phyloP scores from a whole-genome alignment of 192 early-diverging fungal genomes.

The Entomortierella parvispora region DNA sequence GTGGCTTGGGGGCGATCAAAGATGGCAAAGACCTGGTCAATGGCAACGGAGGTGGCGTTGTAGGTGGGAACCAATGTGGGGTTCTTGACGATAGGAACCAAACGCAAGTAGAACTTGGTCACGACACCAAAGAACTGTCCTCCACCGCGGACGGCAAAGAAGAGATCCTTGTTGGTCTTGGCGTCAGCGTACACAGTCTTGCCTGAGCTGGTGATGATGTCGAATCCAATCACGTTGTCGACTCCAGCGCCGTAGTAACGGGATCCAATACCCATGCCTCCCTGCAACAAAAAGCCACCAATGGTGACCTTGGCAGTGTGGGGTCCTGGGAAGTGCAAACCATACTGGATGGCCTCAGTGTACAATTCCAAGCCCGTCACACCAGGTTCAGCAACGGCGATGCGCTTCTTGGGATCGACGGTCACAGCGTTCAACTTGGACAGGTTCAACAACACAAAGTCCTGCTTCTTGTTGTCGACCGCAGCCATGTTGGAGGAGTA shows the following conservation, averaged over 20 bases:
- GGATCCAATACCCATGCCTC: conserved; percentile 50
- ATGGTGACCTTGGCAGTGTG: conserved; percentile 39
- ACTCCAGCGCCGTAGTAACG: conserved; percentile 42
- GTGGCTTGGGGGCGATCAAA: conserved; percentile 46
- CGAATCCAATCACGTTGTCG: conserved; percentile 48
- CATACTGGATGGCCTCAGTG: conserved; percentile 47
- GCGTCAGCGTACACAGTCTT: conserved; percentile 37
- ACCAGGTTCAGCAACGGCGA: conserved; percentile 48
- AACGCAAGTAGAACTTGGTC: conserved; percentile 43
- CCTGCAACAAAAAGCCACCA: conserved; percentile 49
- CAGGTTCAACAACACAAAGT: conserved; percentile 43
- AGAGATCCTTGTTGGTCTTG: conserved; percentile 42
- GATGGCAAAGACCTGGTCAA: conserved; percentile 52
- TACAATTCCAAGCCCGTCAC: conserved; percentile 39
- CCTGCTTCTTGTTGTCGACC: conserved; percentile 33
- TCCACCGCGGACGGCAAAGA: conserved; percentile 46
- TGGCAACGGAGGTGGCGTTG: conserved; percentile 25
- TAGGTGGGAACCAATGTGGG: conserved; percentile 42
- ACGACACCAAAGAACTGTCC: conserved; percentile 52
- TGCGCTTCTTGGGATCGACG: conserved; percentile 28
- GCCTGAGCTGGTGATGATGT: conserved; percentile 35
- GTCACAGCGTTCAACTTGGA: conserved; percentile 43
- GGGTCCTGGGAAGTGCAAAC: conserved; percentile 45
- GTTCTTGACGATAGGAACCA: conserved; percentile 45
- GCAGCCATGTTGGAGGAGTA: conserved; percentile 51